These are phyloP conservation scores for Rhynchosporium secalis DNA, from an alignment of 2,329 filamentous ascomycete genomes.

Conservation along the genomic window DNA sequence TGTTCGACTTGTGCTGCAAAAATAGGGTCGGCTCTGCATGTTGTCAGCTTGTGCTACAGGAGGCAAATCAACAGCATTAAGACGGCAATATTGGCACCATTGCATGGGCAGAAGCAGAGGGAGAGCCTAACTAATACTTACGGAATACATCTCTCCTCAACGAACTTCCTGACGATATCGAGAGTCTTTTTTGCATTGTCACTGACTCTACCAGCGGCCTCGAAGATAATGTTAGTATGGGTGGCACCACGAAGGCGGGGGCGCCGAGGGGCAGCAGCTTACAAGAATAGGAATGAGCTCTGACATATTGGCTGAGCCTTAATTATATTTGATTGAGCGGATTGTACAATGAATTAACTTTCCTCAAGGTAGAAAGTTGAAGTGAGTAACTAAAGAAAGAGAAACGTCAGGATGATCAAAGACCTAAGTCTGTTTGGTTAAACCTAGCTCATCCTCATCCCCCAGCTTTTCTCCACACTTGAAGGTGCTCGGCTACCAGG, in stretches of 20 bases:
- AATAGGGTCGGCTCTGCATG: conserved; percentile 69
- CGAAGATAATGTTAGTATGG: conserved; percentile 22
- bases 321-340: background rate
- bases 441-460: conserved; percentile 31
- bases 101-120: background rate
- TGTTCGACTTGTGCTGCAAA: conserved; percentile 75
- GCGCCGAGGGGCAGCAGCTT: conserved; percentile 28
- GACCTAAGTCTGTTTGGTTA: conserved; percentile 6
- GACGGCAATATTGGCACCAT: conserved; percentile 13
- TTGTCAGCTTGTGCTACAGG: conserved; percentile 25
- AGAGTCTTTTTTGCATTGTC: conserved; percentile 81
- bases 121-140: conserved; percentile 42
- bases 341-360: background rate
- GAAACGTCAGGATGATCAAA: background rate
- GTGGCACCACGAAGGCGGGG: conserved; percentile 14
- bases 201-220: conserved; percentile 60
- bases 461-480: conserved; percentile 26
- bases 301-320: conserved; percentile 43
- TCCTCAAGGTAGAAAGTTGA: background rate
- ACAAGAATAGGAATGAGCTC: conserved; percentile 50
- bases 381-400: conserved; percentile 3
- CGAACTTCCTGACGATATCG: conserved; percentile 90
- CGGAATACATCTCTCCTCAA: conserved; percentile 92
- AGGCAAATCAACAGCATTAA: background rate
- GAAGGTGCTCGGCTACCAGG: conserved; percentile 21